phyloP scores from a whole-genome alignment of 257 asterid species.

The Ajuga chamaepitys region DNA sequence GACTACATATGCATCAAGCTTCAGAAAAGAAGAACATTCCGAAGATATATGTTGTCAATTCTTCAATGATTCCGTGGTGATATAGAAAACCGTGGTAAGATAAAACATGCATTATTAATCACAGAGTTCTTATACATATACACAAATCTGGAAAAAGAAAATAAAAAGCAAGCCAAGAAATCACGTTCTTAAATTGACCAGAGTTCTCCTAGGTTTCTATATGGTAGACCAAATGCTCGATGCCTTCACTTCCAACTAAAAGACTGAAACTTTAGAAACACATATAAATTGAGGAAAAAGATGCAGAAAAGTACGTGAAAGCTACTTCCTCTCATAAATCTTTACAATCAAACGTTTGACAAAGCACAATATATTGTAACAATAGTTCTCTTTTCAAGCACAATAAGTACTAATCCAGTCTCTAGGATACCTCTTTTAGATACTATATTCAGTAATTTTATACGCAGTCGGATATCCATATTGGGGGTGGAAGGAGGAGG shows the following conservation, averaged over 20 bases:
- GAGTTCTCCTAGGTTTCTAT: not conserved
- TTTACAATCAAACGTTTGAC: not conserved
- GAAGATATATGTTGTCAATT: not conserved
- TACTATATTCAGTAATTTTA: not conserved
- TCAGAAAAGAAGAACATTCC: not conserved
- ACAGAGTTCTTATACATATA: no score
- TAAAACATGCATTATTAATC: not conserved
- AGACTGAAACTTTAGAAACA: not conserved
- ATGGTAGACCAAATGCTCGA: not conserved
- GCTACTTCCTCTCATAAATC: not conserved
- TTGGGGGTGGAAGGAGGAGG: not conserved
- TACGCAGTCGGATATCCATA: not conserved
- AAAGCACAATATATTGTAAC: not conserved
- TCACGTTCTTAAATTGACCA: not conserved
- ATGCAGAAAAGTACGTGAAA: not conserved
- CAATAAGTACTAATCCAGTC: not conserved
- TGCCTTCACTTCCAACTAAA: not conserved
- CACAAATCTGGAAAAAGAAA: no score
- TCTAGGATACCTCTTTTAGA: not conserved
- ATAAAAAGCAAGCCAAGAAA: not conserved
- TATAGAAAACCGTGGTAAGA: not conserved
- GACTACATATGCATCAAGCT: not conserved
- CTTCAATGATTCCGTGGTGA: not conserved
- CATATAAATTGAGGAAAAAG: not conserved
- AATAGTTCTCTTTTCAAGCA: not conserved